These are phyloP conservation scores for Aspergillus incahuasiensis DNA, from an alignment of 495 filamentous ascomycete species.

Conservation along the genomic window DNA sequence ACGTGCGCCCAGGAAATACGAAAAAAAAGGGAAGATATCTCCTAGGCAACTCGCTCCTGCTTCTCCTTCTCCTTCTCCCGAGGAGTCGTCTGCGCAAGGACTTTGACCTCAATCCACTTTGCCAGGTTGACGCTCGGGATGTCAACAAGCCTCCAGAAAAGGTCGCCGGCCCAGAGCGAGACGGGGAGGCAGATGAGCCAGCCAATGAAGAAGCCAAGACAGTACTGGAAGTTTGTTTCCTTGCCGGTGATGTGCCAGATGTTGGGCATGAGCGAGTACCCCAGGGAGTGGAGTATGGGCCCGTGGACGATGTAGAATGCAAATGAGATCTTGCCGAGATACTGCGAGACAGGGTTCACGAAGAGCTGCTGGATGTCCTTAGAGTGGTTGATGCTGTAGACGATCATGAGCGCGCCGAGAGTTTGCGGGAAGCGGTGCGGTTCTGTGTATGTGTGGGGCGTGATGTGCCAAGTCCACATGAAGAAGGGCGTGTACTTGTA, in stretches of 20 bases:
- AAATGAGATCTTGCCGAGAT: conserved; percentile 59
- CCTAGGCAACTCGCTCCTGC: not conserved
- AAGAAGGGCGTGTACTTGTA: conserved; percentile 44
- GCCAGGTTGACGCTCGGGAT: conserved; percentile 54
- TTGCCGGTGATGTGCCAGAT: conserved; percentile 53
- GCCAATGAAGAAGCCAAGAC: conserved; percentile 47
- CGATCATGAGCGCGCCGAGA: conserved; percentile 52
- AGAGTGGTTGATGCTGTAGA: conserved; percentile 52
- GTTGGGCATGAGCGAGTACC: conserved; percentile 45
- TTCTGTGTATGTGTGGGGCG: conserved; percentile 39
- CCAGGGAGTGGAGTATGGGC: conserved; percentile 48
- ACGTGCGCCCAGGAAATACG: not conserved
- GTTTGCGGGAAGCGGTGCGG: conserved; percentile 43
- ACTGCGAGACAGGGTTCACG: conserved; percentile 52
- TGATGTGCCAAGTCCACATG: conserved; percentile 38
- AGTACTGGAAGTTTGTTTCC: conserved; percentile 47
- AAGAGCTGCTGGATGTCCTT: conserved; percentile 50
- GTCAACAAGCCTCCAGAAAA: conserved; percentile 57
- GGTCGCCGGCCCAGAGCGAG: conserved; percentile 53
- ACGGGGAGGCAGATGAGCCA: conserved; percentile 47
- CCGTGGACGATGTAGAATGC: conserved; percentile 64
- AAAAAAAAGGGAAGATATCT: not conserved
- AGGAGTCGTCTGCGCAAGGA: conserved; percentile 25
- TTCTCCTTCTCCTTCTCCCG: conserved; percentile 11
- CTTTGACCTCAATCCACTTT: conserved; percentile 45